Evolutionary conservation across 2,329 filamentous ascomycete species (phyloP).

Genomic region (Scleromitrula shiraiana): DNA sequence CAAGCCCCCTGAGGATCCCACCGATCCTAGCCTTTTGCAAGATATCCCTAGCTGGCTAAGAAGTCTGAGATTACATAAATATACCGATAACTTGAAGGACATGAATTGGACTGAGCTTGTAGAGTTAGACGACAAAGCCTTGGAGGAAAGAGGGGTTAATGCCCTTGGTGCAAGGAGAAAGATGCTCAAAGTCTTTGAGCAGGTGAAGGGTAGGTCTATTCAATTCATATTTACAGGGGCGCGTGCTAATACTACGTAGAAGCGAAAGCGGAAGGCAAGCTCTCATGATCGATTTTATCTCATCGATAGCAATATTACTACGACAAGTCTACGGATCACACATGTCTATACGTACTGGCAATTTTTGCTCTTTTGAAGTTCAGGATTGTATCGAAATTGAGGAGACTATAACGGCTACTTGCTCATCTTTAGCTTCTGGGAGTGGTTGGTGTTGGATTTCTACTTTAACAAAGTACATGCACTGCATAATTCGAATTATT

Average conservation of each 20-base stretch:
- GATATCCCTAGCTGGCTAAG: conserved; percentile 96
- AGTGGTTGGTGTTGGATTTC: conserved; percentile 5
- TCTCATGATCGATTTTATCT: conserved; percentile 34
- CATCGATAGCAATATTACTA: background rate
- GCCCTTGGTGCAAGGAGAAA: conserved; percentile 90
- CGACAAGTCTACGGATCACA: background rate
- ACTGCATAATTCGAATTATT: background rate
- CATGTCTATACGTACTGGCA: background rate
- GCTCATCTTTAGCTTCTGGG: background rate
- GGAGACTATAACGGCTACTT: background rate
- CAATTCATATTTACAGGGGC: background rate
- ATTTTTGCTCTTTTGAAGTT: background rate
- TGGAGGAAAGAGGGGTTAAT: conserved; percentile 90
- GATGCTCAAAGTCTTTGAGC: conserved; percentile 98
- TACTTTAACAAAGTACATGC: background rate
- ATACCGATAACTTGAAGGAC: conserved; percentile 96
- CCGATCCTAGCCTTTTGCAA: conserved; percentile 79
- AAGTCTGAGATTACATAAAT: conserved; percentile 93
- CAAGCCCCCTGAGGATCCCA: conserved; percentile 96
- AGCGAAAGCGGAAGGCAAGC: conserved; percentile 66
- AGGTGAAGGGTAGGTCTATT: conserved; percentile 62
- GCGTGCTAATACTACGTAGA: conserved; percentile 40
- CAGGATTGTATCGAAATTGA: conserved; percentile 1
- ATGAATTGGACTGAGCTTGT: conserved; percentile 93
- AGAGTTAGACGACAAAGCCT: conserved; percentile 82